Evolutionary conservation across 768 basidiomycete genomes (phyloP).

Genomic region (Russula sp.): DNA sequence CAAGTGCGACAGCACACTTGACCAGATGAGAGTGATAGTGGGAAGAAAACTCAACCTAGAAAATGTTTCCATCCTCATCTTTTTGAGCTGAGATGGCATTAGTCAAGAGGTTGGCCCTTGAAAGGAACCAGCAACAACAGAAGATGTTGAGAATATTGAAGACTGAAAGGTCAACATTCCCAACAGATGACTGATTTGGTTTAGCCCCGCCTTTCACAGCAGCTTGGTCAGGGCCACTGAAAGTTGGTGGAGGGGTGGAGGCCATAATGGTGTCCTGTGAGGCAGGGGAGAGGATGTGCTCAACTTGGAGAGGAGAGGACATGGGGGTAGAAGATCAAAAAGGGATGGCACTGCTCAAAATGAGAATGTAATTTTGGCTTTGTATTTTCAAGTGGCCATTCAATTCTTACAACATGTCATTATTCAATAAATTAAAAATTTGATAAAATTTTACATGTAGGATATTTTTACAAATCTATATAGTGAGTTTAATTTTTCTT

Average conservation of each 20-base stretch:
- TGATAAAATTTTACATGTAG: too few relatives aligned
- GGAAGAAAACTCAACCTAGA: not conserved
- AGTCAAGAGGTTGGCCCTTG: not conserved
- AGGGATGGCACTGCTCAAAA: too few relatives aligned
- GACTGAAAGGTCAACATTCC: too few relatives aligned
- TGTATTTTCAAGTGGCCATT: too few relatives aligned
- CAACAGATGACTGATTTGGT: not conserved
- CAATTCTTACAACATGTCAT: too few relatives aligned
- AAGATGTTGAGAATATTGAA: not conserved
- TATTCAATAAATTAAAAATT: too few relatives aligned
- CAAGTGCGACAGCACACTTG: not conserved
- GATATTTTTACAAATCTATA: too few relatives aligned
- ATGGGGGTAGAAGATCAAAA: not conserved
- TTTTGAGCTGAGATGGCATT: not conserved
- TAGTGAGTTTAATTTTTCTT: too few relatives aligned
- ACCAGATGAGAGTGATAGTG: too few relatives aligned
- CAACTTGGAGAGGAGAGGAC: not conserved
- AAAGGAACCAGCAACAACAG: not conserved
- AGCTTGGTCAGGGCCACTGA: too few relatives aligned
- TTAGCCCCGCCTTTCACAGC: not conserved
- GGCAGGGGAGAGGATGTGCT: not conserved
- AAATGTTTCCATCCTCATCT: not conserved
- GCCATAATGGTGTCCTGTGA: not conserved
- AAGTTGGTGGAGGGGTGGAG: not conserved
- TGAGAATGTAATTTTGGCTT: too few relatives aligned